These are phyloP conservation scores for Candida germanica DNA, from an alignment of 805 yeast species.

Conservation along the genomic window DNA sequence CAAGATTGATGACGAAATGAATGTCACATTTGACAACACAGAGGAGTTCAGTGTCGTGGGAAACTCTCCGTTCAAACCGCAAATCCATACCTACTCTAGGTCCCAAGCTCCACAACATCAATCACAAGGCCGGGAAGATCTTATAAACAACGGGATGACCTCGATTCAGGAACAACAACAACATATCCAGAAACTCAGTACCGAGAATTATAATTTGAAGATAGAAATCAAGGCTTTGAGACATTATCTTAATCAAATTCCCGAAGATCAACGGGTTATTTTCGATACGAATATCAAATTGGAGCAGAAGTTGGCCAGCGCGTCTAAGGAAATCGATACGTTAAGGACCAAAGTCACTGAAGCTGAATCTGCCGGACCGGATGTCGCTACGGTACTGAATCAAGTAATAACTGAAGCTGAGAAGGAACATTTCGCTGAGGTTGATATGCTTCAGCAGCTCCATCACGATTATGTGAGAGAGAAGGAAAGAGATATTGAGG, in stretches of 20 bases:
- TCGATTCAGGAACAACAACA: constrained; percentile 22
- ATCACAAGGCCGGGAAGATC: background rate
- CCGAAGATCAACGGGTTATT: constrained; percentile 36
- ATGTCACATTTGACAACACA: constrained; percentile 6
- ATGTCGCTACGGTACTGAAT: no score
- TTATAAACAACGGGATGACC: constrained; percentile 8
- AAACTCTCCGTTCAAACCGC: constrained; percentile 7
- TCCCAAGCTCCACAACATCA: background rate
- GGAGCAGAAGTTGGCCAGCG: constrained; percentile 22
- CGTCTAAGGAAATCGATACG: constrained; percentile 12
- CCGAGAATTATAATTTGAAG: constrained; percentile 44
- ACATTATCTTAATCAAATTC: constrained; percentile 40
- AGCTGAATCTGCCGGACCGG: constrained; percentile 6
- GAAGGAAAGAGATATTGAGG: constrained; percentile 11
- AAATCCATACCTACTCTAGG: background rate
- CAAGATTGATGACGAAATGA: constrained; percentile 4
- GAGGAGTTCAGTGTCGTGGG: constrained; percentile 6
- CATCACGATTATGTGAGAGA: no score
- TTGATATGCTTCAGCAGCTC: no score
- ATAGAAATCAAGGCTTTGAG: constrained; percentile 41
- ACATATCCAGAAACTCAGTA: constrained; percentile 25
- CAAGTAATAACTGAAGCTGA: background rate
- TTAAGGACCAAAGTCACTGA: constrained; percentile 5
- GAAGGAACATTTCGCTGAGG: no score
- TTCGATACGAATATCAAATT: constrained; percentile 37